A percentile compares a stretch with the other conserved stretches of the same genome.
Conservation (phyloP, 208 protist species). For the Trypanosoma avium region DNA sequence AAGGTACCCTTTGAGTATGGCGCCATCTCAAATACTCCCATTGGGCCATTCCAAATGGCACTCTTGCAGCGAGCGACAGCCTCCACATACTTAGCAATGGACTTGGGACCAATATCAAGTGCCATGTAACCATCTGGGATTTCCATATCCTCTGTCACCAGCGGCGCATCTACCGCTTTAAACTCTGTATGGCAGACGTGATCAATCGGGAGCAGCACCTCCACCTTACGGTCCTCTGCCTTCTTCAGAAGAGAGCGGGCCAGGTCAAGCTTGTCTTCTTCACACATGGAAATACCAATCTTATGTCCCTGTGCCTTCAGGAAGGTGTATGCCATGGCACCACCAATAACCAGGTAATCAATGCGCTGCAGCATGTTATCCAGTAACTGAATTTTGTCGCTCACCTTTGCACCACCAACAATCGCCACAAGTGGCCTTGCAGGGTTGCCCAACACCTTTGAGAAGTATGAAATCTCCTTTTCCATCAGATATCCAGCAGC, state of each 20-base stretch:
- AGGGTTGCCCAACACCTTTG: slow-evolving; percentile 88
- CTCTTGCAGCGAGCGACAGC: slow-evolving; percentile 88
- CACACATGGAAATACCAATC: slow-evolving; percentile 96
- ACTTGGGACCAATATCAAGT: slow-evolving; percentile 96
- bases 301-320: slow-evolving; percentile 82
- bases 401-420: slow-evolving; percentile 96
- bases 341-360: slow-evolving; percentile 98
- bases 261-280: slow-evolving; percentile 84
- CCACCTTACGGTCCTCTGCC: slow-evolving; percentile 94
- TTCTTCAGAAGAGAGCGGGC: slow-evolving; percentile 92
- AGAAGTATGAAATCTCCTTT: slow-evolving; percentile 99
- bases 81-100: slow-evolving; percentile 74
- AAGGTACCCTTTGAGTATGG: slow-evolving; percentile 94
- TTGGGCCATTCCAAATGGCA: slow-evolving; percentile 97
- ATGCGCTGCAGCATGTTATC: slow-evolving; percentile 98
- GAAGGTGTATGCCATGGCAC: slow-evolving; percentile 99
- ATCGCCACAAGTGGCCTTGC: slow-evolving; percentile 96
- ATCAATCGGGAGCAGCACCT: slow-evolving; percentile 97
- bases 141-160: slow-evolving; percentile 65
- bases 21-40: slow-evolving; percentile 98
- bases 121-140: slow-evolving; percentile 92
- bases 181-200: slow-evolving; percentile 96
- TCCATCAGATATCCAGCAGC: slow-evolving; percentile 98
- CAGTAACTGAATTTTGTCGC: slow-evolving; percentile 99
- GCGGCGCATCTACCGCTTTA: slow-evolving; percentile 58